Percentiles rank a stretch among this genome's conserved stretches.
Evolutionary conservation across 768 basidiomycete species (phyloP).

Genomic region (Auriscalpium vulgare): DNA sequence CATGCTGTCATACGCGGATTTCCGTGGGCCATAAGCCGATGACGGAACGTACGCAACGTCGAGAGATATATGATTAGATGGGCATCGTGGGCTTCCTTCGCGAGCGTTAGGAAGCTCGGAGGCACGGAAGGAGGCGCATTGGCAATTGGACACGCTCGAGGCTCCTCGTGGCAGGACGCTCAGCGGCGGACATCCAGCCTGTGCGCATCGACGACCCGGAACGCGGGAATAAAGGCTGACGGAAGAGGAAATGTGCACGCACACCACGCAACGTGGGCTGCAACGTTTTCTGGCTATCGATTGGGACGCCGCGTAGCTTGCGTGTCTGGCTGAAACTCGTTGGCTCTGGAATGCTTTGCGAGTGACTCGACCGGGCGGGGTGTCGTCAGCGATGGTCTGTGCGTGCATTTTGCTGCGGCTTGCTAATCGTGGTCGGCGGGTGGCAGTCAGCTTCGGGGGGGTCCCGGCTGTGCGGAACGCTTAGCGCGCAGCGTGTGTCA

Average conservation of each 20-base stretch:
- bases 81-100: neutral
- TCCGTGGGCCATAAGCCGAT: neutral
- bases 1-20: neutral
- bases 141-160: neutral
- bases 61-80: neutral
- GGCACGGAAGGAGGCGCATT: neutral
- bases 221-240: neutral
- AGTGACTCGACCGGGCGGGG: neutral
- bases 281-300: slow-evolving; percentile 12
- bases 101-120: too few relatives aligned
- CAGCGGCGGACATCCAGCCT: neutral
- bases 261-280: slow-evolving; percentile 1
- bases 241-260: neutral
- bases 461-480: too few relatives aligned
- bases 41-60: neutral
- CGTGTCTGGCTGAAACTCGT: neutral
- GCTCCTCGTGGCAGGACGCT: neutral
- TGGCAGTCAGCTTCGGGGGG: neutral
- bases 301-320: neutral
- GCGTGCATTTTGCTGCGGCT: neutral
- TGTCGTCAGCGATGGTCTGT: neutral
- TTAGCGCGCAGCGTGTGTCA: too few relatives aligned
- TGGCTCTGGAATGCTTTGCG: neutral
- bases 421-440: neutral
- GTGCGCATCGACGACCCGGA: neutral